phyloP scores from a whole-genome alignment of 768 basidiomycete species.

The Auricularia heimuer region DNA sequence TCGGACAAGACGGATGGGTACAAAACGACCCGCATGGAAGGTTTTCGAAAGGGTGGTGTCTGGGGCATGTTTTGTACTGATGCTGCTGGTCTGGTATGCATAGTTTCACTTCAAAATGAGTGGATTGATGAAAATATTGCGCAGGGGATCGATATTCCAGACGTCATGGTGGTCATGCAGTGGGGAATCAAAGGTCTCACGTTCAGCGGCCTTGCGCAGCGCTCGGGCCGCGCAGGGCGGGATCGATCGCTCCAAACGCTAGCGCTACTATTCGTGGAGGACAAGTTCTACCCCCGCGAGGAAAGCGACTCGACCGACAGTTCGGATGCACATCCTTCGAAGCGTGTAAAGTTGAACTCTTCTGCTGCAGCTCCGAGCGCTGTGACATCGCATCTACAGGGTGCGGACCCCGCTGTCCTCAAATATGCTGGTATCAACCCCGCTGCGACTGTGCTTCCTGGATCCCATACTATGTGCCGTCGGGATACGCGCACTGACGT shows the following conservation, averaged over 20 bases:
- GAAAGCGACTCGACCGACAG: too few species aligned
- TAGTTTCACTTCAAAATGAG: not conserved
- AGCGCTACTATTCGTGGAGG: conserved; percentile 12
- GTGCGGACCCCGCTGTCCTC: conserved; percentile 2
- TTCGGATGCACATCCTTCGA: too few species aligned
- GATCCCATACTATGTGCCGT: too few species aligned
- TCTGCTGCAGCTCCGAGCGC: too few species aligned
- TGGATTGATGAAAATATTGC: too few species aligned
- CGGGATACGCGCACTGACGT: too few species aligned
- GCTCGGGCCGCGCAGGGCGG: conserved; percentile 22
- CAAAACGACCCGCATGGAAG: conserved; percentile 3
- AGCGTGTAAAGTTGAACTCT: too few species aligned
- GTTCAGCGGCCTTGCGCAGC: conserved; percentile 23
- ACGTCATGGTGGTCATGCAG: conserved; percentile 27
- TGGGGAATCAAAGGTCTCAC: conserved; percentile 18
- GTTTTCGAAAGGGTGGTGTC: conserved; percentile 10
- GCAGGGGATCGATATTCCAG: conserved; percentile 28
- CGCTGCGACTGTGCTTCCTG: not conserved
- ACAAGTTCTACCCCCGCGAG: conserved; percentile 7
- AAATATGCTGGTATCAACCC: not conserved
- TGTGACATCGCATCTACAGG: too few species aligned
- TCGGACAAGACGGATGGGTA: conserved; percentile 18
- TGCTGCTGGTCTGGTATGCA: conserved; percentile 28
- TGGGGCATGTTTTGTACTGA: conserved; percentile 23
- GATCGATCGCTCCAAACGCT: conserved; percentile 6